Evolutionary conservation across 345 rosid species (phyloP).

Genomic region (Crucihimalaya himalaica): DNA sequence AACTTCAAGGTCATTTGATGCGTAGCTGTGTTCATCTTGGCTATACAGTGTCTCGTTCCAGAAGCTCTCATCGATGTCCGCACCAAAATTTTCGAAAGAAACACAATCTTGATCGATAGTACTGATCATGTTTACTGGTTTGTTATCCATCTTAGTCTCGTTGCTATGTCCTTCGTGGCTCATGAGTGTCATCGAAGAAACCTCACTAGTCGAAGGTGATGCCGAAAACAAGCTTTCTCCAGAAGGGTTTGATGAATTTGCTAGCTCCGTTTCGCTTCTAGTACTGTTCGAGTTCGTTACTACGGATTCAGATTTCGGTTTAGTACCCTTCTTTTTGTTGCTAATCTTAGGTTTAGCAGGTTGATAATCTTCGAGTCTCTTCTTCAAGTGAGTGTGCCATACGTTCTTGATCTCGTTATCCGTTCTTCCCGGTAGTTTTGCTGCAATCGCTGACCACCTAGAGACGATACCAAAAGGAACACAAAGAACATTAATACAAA

Average conservation of each 20-base stretch:
- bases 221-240: constrained; percentile 41
- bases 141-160: constrained; percentile 21
- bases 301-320: constrained; percentile 12
- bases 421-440: constrained; percentile 78
- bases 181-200: constrained; percentile 46
- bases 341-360: constrained; percentile 21
- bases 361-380: constrained; percentile 52
- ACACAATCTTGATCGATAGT: constrained; percentile 23
- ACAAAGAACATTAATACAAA: constrained; percentile 10
- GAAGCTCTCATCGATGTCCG: constrained; percentile 62
- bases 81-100: constrained; percentile 44
- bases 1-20: constrained; percentile 19
- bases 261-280: constrained; percentile 32
- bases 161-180: constrained; percentile 31
- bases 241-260: constrained; percentile 27
- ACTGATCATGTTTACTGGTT: constrained; percentile 30
- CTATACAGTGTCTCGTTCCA: constrained; percentile 55
- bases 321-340: constrained; percentile 32
- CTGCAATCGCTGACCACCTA: constrained; percentile 94
- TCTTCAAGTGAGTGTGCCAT: constrained; percentile 94
- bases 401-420: constrained; percentile 92
- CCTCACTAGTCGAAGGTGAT: constrained; percentile 54
- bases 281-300: constrained; percentile 2
- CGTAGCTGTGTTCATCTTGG: constrained; percentile 29
- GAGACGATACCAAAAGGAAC: background rate